Conservation (phyloP, 345 rosid species). For the Eucalyptus erythrocorys region DNA sequence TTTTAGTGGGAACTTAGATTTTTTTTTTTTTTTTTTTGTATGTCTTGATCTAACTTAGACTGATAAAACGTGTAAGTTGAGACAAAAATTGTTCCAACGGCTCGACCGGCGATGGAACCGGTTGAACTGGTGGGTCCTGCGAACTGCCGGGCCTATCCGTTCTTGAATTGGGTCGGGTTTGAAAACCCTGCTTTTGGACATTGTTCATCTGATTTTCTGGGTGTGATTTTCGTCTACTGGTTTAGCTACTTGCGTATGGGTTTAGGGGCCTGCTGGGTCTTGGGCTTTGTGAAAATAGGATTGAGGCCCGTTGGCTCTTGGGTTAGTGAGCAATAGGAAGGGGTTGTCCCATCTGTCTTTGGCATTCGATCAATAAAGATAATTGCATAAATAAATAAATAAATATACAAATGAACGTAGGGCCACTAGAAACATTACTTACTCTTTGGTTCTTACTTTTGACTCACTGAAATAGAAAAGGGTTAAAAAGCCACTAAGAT, state of each 20-base stretch:
- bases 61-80: neutral
- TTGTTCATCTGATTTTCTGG: neutral
- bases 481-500: neutral
- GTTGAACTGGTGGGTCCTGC: neutral
- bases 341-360: neutral
- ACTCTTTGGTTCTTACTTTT: neutral
- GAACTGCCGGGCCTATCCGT: neutral
- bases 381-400: neutral
- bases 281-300: neutral
- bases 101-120: neutral
- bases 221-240: neutral
- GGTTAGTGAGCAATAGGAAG: neutral
- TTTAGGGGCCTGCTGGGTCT: neutral
- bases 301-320: neutral
- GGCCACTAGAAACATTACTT: neutral
- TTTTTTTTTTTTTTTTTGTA: too few species aligned
- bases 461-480: neutral
- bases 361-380: neutral
- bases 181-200: neutral
- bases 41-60: neutral
- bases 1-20: neutral
- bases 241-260: neutral
- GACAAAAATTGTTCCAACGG: too few species aligned
- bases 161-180: neutral
- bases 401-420: fast-evolving